Percentiles rank a stretch among this genome's conserved stretches.
Conservation (phyloP, 2,329 filamentous ascomycete species). For the Ophiosphaerella korrae region DNA sequence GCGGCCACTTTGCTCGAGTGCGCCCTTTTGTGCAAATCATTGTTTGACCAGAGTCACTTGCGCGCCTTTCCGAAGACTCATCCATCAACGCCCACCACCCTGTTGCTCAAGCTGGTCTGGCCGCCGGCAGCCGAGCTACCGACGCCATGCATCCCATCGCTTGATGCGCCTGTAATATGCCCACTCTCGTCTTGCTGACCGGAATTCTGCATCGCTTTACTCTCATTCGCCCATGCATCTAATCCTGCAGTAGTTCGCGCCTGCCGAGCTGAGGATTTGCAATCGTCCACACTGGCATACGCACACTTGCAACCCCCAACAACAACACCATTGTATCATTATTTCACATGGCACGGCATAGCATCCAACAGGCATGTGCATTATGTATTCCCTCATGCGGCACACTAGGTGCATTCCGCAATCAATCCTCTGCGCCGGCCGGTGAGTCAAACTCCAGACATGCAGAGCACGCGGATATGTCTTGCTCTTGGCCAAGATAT, state of each 20-base stretch:
- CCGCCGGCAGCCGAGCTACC: conserved; percentile 19
- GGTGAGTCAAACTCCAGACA: conserved; percentile 18
- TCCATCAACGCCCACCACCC: conserved; percentile 1
- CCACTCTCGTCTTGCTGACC: conserved; percentile 40
- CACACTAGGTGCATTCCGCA: not conserved
- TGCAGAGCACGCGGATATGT: conserved; percentile 3
- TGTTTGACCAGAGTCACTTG: conserved; percentile 5
- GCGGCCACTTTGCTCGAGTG: conserved; percentile 1
- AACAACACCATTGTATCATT: not conserved
- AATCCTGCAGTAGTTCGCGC: conserved; percentile 29
- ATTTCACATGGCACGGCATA: not conserved
- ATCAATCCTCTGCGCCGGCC: conserved; percentile 1
- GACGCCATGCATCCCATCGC: conserved; percentile 24
- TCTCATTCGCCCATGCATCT: conserved; percentile 28
- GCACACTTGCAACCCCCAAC: not conserved
- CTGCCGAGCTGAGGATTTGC: conserved; percentile 27
- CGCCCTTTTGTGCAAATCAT: conserved; percentile 2
- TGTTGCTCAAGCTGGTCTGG: conserved; percentile 15
- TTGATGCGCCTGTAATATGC: conserved; percentile 19
- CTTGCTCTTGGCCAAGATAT: conserved; percentile 14
- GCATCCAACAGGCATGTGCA: not conserved
- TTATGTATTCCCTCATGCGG: not conserved
- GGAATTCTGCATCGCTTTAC: conserved; percentile 19
- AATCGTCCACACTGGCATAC: not conserved
- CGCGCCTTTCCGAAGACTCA: conserved; percentile 3